A percentile compares a stretch with the other conserved stretches of the same genome.
Conservation (phyloP, 2,329 filamentous ascomycete genomes). For the Ceratocystis colombiana region DNA sequence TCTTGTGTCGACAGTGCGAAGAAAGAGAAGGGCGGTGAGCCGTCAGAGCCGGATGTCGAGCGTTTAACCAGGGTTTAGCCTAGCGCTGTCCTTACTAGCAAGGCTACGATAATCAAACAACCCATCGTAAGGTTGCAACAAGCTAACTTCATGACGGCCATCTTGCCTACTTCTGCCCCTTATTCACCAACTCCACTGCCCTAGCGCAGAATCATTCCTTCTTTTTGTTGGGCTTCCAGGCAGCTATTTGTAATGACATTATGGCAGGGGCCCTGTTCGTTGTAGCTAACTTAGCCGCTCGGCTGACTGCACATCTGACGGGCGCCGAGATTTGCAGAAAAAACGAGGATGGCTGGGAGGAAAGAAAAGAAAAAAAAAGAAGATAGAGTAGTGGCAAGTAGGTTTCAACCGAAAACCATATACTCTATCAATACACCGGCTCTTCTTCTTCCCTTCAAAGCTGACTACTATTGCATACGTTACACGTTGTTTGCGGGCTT, state of each 20-base stretch:
- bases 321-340: constrained; percentile 5
- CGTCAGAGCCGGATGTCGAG: background rate
- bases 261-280: background rate
- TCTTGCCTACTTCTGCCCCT: background rate
- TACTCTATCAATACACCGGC: background rate
- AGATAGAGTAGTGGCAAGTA: background rate
- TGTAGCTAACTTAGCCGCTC: constrained; percentile 5
- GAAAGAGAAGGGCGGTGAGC: background rate
- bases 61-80: background rate
- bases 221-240: background rate
- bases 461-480: no score
- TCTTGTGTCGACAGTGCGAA: background rate
- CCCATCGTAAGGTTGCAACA: background rate
- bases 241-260: background rate
- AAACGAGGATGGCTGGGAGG: constrained; percentile 1
- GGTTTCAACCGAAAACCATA: background rate
- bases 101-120: background rate
- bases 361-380: background rate
- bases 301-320: constrained; percentile 3
- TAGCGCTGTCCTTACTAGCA: background rate
- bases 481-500: no score
- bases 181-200: background rate
- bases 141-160: background rate
- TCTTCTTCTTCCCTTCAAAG: background rate
- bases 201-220: background rate